Conservation (phyloP, 2,329 filamentous ascomycete genomes). For the Parascedosporium putredinis region DNA sequence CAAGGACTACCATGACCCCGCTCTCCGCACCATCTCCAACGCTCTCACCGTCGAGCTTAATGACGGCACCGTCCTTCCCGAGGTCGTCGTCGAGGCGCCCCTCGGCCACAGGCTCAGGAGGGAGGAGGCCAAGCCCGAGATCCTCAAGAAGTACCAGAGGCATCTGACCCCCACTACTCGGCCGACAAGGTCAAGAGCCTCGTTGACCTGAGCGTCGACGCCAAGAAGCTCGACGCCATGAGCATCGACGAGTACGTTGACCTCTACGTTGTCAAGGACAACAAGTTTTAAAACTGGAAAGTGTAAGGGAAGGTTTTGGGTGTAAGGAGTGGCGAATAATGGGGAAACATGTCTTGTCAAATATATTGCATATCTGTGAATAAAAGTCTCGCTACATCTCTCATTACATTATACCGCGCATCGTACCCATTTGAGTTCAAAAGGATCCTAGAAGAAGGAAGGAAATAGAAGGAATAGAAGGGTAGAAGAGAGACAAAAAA, state of each 20-base stretch:
- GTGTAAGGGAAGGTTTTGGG: neutral
- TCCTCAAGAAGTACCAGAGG: conserved; percentile 88
- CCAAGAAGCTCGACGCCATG: conserved; percentile 65
- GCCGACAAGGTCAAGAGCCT: conserved; percentile 69
- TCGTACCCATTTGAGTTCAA: no score
- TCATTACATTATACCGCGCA: neutral
- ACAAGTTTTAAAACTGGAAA: conserved; percentile 43
- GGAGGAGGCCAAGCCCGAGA: conserved; percentile 96
- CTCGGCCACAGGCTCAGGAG: conserved; percentile 83
- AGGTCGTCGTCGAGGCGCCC: conserved; percentile 87
- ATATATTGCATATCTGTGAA: neutral
- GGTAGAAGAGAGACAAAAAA: no score
- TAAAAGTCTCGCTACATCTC: neutral
- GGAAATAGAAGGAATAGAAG: no score
- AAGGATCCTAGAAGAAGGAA: no score
- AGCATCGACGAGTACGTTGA: conserved; percentile 91
- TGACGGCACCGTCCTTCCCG: conserved; percentile 82
- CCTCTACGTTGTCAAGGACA: conserved; percentile 57
- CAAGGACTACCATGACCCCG: conserved; percentile 86
- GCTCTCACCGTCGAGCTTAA: conserved; percentile 90
- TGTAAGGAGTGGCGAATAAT: neutral
- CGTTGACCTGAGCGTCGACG: conserved; percentile 67
- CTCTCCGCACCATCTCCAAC: conserved; percentile 93
- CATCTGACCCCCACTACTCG: conserved; percentile 75
- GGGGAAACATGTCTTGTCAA: neutral